These are phyloP conservation scores for Phytophthora capsici DNA, from an alignment of 352 stramenopile species.

Conservation along the genomic window DNA sequence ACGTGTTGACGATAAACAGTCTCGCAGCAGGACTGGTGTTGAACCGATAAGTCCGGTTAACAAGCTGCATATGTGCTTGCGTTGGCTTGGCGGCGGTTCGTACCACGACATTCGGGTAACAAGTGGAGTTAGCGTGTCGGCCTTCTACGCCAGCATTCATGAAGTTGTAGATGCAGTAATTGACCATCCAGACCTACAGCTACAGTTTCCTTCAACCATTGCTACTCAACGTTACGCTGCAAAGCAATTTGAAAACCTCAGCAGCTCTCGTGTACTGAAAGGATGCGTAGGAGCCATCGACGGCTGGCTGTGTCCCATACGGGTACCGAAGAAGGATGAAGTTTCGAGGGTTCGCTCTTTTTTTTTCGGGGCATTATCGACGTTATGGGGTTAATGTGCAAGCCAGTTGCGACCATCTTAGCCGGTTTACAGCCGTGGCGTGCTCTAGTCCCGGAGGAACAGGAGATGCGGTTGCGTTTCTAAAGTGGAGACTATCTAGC, in stretches of 20 bases:
- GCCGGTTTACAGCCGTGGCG: neutral
- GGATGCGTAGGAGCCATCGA: neutral
- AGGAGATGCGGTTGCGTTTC: neutral
- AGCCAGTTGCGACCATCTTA: neutral
- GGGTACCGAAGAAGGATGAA: neutral
- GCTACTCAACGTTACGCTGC: constrained; percentile 5
- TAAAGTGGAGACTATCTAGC: neutral
- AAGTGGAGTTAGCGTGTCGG: constrained; percentile 2
- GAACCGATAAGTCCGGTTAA: constrained; percentile 2
- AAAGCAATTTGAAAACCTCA: neutral
- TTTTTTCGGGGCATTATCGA: constrained; percentile 10
- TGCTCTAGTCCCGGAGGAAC: neutral
- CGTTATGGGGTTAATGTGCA: constrained; percentile 9
- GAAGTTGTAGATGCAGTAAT: constrained; percentile 13
- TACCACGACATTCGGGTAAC: constrained; percentile 8
- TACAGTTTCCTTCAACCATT: constrained; percentile 4
- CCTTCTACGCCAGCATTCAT: constrained; percentile 12
- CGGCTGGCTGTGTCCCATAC: neutral
- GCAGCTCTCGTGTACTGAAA: neutral
- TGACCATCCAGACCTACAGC: no score
- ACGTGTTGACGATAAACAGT: neutral
- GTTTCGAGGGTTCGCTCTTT: constrained; percentile 5
- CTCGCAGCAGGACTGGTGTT: constrained; percentile 1
- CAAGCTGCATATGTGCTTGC: constrained; percentile 8
- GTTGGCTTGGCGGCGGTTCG: neutral